Evolutionary conservation across 2,329 filamentous ascomycete genomes (phyloP).

Genomic region (Aureobasidium sp.): DNA sequence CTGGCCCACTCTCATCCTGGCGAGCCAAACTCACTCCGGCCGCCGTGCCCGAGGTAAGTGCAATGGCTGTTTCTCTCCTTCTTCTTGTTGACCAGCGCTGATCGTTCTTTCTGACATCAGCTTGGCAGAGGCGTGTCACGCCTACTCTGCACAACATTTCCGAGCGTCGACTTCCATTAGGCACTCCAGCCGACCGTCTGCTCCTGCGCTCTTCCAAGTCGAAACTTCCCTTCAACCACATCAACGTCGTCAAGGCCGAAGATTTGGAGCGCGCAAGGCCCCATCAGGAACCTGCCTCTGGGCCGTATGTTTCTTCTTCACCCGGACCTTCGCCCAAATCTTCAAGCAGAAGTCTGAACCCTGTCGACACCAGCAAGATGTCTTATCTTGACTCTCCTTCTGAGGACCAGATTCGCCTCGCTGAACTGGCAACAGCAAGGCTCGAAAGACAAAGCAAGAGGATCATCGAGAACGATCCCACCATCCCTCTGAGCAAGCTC

Average conservation of each 20-base stretch:
- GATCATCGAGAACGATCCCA: slow-evolving; percentile 26
- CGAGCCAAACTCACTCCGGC: slow-evolving; percentile 3
- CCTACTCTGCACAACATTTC: background rate
- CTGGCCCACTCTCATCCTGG: background rate
- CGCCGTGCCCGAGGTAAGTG: slow-evolving; percentile 12
- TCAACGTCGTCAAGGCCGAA: slow-evolving; percentile 2
- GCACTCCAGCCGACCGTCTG: slow-evolving; percentile 20
- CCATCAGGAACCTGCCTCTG: background rate
- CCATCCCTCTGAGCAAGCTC: slow-evolving; percentile 17
- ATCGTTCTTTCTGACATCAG: background rate
- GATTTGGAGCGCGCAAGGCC: background rate
- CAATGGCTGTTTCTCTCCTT: background rate
- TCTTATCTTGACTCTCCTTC: slow-evolving; percentile 1
- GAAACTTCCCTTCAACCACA: background rate
- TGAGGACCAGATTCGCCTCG: slow-evolving; percentile 11
- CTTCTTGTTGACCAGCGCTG: background rate
- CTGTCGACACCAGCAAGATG: background rate
- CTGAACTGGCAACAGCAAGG: slow-evolving; percentile 25
- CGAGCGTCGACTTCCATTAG: slow-evolving; percentile 24
- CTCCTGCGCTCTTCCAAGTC: slow-evolving; percentile 8
- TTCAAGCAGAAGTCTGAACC: background rate
- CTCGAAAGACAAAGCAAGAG: slow-evolving; percentile 28
- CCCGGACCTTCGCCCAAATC: slow-evolving; percentile 1
- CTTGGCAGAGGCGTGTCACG: slow-evolving; percentile 1
- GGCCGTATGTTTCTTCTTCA: background rate